A percentile compares a stretch with the other conserved stretches of the same genome.
Conservation (phyloP, 305 asterid genomes). For the Solanum hybrid region DNA sequence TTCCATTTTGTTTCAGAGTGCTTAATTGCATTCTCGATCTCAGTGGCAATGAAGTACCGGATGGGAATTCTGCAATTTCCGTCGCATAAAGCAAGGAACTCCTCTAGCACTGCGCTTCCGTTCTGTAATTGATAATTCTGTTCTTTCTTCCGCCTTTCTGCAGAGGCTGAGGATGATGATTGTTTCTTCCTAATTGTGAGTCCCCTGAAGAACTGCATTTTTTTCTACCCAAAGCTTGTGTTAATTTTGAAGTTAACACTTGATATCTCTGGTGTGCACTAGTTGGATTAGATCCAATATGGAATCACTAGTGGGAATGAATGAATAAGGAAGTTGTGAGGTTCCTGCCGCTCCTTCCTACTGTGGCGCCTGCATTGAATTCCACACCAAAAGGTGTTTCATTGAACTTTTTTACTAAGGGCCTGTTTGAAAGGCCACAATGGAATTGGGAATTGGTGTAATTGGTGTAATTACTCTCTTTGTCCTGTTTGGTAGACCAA, state of each 20-base stretch:
- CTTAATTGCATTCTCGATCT: neutral
- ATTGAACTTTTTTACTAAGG: too few species aligned
- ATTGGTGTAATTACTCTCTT: too few species aligned
- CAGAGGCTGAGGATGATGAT: neutral
- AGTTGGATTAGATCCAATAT: too few species aligned
- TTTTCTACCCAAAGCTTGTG: neutral
- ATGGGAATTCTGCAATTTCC: neutral
- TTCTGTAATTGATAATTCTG: neutral
- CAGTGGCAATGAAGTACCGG: neutral
- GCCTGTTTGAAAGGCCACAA: too few species aligned
- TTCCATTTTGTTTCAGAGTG: neutral
- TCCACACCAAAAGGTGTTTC: neutral
- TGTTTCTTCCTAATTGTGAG: neutral
- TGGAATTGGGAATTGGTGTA: too few species aligned
- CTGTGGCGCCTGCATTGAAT: neutral
- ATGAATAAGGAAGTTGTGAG: neutral
- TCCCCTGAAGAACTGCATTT: neutral
- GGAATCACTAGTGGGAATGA: neutral
- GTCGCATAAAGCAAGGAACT: neutral
- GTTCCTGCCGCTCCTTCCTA: neutral
- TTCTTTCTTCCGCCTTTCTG: neutral
- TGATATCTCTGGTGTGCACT: too few species aligned
- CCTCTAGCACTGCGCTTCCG: neutral
- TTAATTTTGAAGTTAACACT: too few species aligned
- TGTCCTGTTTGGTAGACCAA: too few species aligned